phyloP scores from a whole-genome alignment of 2,329 filamentous ascomycete genomes.

The Helotiales sp. region DNA sequence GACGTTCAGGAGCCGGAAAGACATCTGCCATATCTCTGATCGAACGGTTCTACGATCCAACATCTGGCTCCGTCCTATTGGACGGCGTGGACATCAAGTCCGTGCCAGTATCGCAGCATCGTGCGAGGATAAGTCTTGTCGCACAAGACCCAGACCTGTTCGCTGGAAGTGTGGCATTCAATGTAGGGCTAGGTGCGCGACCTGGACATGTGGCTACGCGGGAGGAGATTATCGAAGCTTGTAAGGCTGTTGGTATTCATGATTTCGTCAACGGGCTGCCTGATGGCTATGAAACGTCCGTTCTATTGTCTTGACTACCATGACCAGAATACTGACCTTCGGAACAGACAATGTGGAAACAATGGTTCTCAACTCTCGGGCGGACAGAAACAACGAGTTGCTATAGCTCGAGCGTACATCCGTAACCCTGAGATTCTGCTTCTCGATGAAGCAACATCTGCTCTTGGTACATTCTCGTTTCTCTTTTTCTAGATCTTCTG shows the following conservation, averaged over 20 bases:
- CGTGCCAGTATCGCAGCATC: conserved; percentile 51
- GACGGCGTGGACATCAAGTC: conserved; percentile 51
- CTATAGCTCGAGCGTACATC: conserved; percentile 77
- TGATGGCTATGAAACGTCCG: conserved; percentile 73
- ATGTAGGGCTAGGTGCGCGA: conserved; percentile 53
- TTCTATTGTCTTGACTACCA: conserved; percentile 45
- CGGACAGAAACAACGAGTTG: conserved; percentile 78
- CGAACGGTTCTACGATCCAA: conserved; percentile 56
- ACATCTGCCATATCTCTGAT: conserved; percentile 65
- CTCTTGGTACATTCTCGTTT: conserved; percentile 65
- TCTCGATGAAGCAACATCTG: conserved; percentile 81
- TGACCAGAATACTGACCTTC: background rate
- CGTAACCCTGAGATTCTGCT: conserved; percentile 74
- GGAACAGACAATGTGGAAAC: conserved; percentile 60
- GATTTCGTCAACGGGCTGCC: conserved; percentile 67
- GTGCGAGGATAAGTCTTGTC: conserved; percentile 47
- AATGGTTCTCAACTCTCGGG: conserved; percentile 77
- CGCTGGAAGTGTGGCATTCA: conserved; percentile 50
- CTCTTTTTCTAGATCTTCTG: background rate
- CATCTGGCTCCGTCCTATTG: conserved; percentile 40
- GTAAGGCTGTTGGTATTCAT: conserved; percentile 66
- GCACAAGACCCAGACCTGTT: conserved; percentile 38
- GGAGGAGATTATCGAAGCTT: conserved; percentile 45
- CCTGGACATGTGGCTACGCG: conserved; percentile 28
- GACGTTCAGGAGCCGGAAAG: conserved; percentile 70